Conservation (phyloP, 495 filamentous ascomycete species). For the Penicillium robsamsonii region DNA sequence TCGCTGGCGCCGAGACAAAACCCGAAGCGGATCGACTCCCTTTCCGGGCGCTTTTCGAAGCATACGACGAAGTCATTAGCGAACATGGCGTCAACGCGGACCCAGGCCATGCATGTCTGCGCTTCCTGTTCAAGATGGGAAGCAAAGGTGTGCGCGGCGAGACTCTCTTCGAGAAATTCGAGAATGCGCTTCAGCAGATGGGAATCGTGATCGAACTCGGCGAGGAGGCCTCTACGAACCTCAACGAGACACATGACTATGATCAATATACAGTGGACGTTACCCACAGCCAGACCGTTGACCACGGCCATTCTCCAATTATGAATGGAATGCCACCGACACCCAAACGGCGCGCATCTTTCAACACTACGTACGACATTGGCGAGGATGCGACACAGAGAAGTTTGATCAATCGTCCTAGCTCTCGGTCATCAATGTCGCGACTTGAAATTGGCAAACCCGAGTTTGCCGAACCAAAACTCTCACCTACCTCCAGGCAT, state of each 20-base stretch:
- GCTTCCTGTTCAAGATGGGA: slow-evolving; percentile 79
- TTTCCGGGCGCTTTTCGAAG: slow-evolving; percentile 75
- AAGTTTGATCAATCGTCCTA: slow-evolving; percentile 39
- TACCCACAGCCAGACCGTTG: slow-evolving; percentile 20
- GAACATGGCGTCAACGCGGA: slow-evolving; percentile 66
- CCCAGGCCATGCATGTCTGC: slow-evolving; percentile 69
- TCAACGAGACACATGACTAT: slow-evolving; percentile 29
- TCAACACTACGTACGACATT: slow-evolving; percentile 55
- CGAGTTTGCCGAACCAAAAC: slow-evolving; percentile 30
- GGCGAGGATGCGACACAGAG: slow-evolving; percentile 47
- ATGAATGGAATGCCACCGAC: slow-evolving; percentile 29
- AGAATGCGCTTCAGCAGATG: slow-evolving; percentile 59
- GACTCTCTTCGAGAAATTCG: slow-evolving; percentile 64
- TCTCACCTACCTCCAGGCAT: slow-evolving; percentile 30
- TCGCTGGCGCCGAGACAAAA: slow-evolving; percentile 64
- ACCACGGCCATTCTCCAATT: slow-evolving; percentile 19
- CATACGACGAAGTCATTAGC: slow-evolving; percentile 70
- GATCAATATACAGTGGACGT: slow-evolving; percentile 24
- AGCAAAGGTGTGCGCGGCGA: slow-evolving; percentile 47
- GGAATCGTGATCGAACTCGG: slow-evolving; percentile 67
- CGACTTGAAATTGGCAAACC: slow-evolving; percentile 42
- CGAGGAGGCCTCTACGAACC: slow-evolving; percentile 28
- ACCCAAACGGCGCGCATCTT: slow-evolving; percentile 53
- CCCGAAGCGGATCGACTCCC: slow-evolving; percentile 63
- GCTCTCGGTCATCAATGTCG: slow-evolving; percentile 50